Conservation (phyloP, 495 filamentous ascomycete species). For the Xeromyces bisporus region DNA sequence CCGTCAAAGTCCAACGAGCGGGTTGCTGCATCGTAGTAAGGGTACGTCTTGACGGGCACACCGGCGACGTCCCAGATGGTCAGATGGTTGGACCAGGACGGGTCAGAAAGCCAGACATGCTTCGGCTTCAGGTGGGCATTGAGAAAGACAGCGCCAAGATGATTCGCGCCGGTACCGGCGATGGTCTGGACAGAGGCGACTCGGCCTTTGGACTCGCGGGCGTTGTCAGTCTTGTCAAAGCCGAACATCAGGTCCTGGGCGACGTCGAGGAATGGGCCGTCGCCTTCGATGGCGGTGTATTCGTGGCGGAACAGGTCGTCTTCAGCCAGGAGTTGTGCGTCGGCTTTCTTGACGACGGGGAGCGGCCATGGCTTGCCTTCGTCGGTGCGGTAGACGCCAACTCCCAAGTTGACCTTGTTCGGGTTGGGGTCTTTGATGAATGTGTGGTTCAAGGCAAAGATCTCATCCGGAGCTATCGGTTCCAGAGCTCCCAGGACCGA, state of each 20-base stretch:
- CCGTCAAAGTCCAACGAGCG: constrained; percentile 30
- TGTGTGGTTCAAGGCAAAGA: constrained; percentile 30
- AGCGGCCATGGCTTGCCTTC: constrained; percentile 37
- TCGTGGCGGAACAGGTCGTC: constrained; percentile 28
- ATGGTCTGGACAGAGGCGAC: constrained; percentile 51
- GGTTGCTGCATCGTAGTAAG: constrained; percentile 30
- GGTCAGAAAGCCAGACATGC: constrained; percentile 30
- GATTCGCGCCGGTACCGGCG: constrained; percentile 83
- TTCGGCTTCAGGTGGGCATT: constrained; percentile 31
- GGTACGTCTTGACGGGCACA: constrained; percentile 29
- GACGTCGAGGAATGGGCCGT: constrained; percentile 23
- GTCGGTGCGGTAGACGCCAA: constrained; percentile 35
- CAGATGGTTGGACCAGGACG: constrained; percentile 34
- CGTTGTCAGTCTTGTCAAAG: constrained; percentile 15
- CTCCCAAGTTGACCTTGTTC: constrained; percentile 32
- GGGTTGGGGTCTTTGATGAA: constrained; percentile 24
- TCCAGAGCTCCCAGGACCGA: constrained; percentile 18
- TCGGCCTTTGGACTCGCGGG: constrained; percentile 19
- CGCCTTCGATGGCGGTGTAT: constrained; percentile 33
- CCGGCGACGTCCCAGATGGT: constrained; percentile 30
- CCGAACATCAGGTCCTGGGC: constrained; percentile 33
- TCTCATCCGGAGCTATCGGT: constrained; percentile 30
- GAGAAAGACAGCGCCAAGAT: constrained; percentile 77
- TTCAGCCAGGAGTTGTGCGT: constrained; percentile 21
- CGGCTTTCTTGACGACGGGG: constrained; percentile 28